Evolutionary conservation across 2,329 filamentous ascomycete species (phyloP), one percentile per base, ranked within the genome.

Genomic region (Pseudocercospora cruenta): DNA sequence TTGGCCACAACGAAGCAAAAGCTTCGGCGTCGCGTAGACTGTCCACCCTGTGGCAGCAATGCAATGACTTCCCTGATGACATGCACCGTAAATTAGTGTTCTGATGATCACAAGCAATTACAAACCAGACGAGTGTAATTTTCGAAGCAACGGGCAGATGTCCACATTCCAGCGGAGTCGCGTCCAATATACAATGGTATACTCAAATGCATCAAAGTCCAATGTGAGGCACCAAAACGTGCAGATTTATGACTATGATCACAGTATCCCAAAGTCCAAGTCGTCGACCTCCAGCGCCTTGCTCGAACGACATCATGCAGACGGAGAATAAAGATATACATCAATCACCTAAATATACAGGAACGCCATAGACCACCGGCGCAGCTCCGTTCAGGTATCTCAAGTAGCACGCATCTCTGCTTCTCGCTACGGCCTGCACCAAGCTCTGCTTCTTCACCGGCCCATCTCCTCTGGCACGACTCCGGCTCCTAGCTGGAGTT

Each of bases 331-430:
- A 12, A 8, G 5, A 22, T 22, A 9, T 51, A 19, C 45, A 14
- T 72, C 68, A 78, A 36, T 78, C 74, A 22, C 70, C 80, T 67
- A 97, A 83, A 80, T 93, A 97, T 69, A 97, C 92, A 31, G 95
- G 95, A 76, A 99, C 90, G 16, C 95, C 95, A 82, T 98, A 99
- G 61, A 98, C 90, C 70, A 95, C 94, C 24, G 95, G 92, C 43
- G 94, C 93, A 10, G 94, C 95, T 0, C 93, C 95, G 74, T 97
- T 99, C 72, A 99, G 82, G 82, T 97, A 98, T 77, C 87, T 87
- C 81, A 99, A 87, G 72, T 92, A 88, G 80, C 95, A 98, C n/a
- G 88, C 90, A 66, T 87, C 86, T 70, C 92, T 86, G 14, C 91
- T 92, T 73, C 82, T 86, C 33, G 88, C 87, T 39, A 98, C 90